Evolutionary conservation across 805 yeast species (phyloP), one percentile per base, ranked within the genome.

Genomic region (Torulaspora gathmanii): DNA sequence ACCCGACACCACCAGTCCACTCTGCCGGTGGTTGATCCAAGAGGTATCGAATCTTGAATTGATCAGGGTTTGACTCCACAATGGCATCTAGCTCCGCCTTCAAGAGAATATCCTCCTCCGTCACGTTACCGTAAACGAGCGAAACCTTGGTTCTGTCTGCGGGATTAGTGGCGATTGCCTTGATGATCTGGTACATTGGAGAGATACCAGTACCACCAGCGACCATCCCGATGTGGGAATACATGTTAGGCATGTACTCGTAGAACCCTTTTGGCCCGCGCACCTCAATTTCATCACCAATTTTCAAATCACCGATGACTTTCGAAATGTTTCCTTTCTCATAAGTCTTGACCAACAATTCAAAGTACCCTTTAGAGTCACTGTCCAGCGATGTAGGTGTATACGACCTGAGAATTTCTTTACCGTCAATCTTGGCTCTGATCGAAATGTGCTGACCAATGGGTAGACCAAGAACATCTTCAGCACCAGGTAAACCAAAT

Each of bases 151-250:
- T 90, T 39, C 73, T 75, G 68, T 91, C 97, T 13, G 74, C 70
- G 19, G 95, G 91, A 63, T 90, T 80, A 46, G 72, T 70, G 57
- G 81, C 80, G 54, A 90, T 82, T 11, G 95, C 86, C 56, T 86
- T 84, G 55, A 90, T 80, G 55, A 89, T 82, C 72, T 89, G 96
- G 68, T 80, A 87, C 96, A 89, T 89, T 64, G 96, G 96, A 6
- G 96, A 84, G 59, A 89, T 84, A 65, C 97, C 97, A 30, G 97
- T 87, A 60, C 97, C 98, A 55, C 97, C 97, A 33, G 96, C 95
- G 54, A 91, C 81, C 97, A 90, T 90, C 44, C 84, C 88, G 48
- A 90, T 74, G 49, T 77, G 74, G 47, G 74, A 70, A 46, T 78
- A 81, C 81, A 83, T 80, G 69, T 86, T 86, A 55, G 95, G 88